These are phyloP conservation scores for Graphilbum ipis-grandicollis DNA, from an alignment of 2,329 filamentous ascomycete genomes.

Conservation along the genomic window DNA sequence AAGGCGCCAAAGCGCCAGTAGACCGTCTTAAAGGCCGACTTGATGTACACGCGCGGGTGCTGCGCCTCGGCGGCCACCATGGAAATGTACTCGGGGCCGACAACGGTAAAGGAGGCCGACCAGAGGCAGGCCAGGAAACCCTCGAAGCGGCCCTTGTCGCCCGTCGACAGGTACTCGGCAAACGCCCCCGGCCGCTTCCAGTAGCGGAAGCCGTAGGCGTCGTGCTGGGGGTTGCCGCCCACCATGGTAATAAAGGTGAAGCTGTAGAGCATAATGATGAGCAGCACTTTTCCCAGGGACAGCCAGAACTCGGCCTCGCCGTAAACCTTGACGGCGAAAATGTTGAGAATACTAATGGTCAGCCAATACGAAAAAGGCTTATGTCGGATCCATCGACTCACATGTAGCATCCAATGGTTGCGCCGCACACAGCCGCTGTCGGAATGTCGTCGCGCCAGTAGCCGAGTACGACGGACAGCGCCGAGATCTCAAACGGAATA, in stretches of 20 bases:
- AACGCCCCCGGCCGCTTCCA: constrained; percentile 26
- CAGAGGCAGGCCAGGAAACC: constrained; percentile 15
- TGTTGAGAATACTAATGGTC: constrained; percentile 5
- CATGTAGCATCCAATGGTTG: constrained; percentile 21
- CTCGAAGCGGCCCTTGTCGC: constrained; percentile 19
- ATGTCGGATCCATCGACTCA: too few relatives aligned
- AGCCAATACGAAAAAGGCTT: too few relatives aligned
- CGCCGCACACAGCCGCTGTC: constrained; percentile 34
- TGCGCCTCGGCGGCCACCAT: constrained; percentile 53
- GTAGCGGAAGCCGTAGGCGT: constrained; percentile 25
- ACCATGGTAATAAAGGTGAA: constrained; percentile 38
- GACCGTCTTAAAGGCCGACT: constrained; percentile 49
- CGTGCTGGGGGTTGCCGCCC: constrained; percentile 33
- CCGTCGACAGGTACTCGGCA: constrained; percentile 17
- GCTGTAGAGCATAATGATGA: constrained; percentile 39
- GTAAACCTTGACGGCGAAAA: constrained; percentile 18
- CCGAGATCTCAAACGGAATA: constrained; percentile 23
- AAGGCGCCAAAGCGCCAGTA: constrained; percentile 55
- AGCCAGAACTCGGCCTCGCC: constrained; percentile 30
- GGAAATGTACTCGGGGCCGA: constrained; percentile 44
- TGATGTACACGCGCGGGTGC: constrained; percentile 49
- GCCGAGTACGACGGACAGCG: constrained; percentile 21
- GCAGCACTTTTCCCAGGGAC: constrained; percentile 24
- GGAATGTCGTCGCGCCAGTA: constrained; percentile 29
- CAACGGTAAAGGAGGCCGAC: constrained; percentile 21